Conservation (phyloP, 257 asterid genomes). For the Ilex asprella region DNA sequence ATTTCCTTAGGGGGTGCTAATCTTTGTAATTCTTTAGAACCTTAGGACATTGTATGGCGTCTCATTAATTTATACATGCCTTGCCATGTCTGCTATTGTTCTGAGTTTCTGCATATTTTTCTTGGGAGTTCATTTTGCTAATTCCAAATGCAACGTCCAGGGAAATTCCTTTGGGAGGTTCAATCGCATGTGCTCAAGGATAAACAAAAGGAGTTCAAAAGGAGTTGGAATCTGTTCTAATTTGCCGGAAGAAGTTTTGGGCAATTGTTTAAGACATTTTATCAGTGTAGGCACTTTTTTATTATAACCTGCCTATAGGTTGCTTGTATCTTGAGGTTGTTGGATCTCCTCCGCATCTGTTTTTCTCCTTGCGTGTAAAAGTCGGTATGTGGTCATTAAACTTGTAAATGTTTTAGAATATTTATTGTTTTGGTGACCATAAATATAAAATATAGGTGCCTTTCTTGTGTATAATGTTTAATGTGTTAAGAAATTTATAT, state of each 20-base stretch:
- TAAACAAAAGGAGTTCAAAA: slow-evolving; percentile 40
- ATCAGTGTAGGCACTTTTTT: background rate
- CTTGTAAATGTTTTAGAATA: slow-evolving; percentile 19
- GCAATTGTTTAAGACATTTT: slow-evolving; percentile 38
- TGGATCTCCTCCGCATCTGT: slow-evolving; percentile 2
- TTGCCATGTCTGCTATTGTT: background rate
- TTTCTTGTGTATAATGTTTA: too few relatives aligned
- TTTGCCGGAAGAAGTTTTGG: slow-evolving; percentile 89
- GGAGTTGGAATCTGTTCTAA: slow-evolving; percentile 49
- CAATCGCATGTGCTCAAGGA: slow-evolving; percentile 59
- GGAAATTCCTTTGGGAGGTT: slow-evolving; percentile 90
- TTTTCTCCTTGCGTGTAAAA: background rate
- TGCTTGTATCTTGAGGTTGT: slow-evolving; percentile 7
- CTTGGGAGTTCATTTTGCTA: background rate
- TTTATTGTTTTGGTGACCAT: background rate
- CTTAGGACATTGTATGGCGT: too few relatives aligned
- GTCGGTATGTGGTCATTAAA: slow-evolving; percentile 5
- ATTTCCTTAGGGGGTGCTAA: too few relatives aligned
- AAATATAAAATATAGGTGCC: too few relatives aligned
- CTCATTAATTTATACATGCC: background rate
- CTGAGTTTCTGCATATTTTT: too few relatives aligned
- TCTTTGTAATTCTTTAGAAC: too few relatives aligned
- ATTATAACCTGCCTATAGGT: background rate
- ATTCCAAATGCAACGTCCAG: slow-evolving; percentile 26
- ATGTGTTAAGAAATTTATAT: too few relatives aligned